These are phyloP conservation scores for Claviceps paspali DNA, from an alignment of 2,329 filamentous ascomycete species.

Conservation along the genomic window DNA sequence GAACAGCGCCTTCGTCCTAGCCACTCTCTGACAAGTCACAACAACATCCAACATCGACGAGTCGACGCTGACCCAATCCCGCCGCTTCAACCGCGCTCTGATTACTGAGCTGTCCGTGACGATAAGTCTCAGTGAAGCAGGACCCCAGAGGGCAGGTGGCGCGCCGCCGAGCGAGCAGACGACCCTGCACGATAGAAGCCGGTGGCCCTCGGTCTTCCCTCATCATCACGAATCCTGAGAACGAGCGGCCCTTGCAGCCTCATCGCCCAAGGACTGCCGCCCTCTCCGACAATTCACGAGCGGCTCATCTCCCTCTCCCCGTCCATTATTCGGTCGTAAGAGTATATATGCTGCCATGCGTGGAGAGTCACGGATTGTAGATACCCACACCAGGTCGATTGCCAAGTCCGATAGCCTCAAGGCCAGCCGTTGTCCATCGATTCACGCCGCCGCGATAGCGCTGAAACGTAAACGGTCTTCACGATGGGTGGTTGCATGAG, in stretches of 20 bases:
- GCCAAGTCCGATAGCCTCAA: neutral
- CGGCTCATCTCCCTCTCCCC: neutral
- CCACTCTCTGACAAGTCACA: neutral
- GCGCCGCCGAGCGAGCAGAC: neutral
- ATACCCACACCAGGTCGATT: neutral
- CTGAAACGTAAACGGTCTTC: constrained; percentile 10
- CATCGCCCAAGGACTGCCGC: neutral
- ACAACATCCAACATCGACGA: neutral
- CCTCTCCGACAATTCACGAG: neutral
- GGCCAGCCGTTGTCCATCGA: neutral
- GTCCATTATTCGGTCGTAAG: neutral
- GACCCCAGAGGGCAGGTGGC: neutral
- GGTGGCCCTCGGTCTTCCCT: neutral
- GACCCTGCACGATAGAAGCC: neutral
- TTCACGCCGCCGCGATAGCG: constrained; percentile 1
- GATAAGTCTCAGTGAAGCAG: neutral
- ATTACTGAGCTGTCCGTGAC: neutral
- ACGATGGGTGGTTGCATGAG: constrained; percentile 92
- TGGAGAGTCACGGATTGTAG: neutral
- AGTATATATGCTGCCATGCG: constrained; percentile 2
- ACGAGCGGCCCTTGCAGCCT: neutral
- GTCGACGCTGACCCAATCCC: neutral
- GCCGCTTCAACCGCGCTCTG: neutral
- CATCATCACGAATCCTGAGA: neutral
- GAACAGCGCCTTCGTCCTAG: neutral